phyloP scores from a whole-genome alignment of 371 early-diverging fungal genomes.

The Mortierella polycephala region DNA sequence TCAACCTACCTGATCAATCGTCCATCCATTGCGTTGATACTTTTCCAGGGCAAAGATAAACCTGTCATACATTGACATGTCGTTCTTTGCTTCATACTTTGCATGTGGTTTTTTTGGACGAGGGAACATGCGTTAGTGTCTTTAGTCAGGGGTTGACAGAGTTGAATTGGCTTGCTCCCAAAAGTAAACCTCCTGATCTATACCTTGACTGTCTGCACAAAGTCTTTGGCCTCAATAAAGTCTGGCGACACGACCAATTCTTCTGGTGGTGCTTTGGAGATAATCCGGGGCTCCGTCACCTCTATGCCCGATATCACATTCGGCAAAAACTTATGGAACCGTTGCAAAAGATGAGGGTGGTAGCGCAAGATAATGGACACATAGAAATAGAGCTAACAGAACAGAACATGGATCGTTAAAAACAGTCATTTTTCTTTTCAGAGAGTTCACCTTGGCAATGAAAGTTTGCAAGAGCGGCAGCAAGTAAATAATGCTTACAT shows the following conservation, averaged over 20 bases:
- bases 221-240: conserved; percentile 54
- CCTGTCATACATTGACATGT: conserved; percentile 53
- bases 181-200: too few species aligned
- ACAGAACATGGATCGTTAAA: background rate
- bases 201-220: conserved; percentile 54
- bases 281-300: conserved; percentile 43
- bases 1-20: conserved; percentile 41
- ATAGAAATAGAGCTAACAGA: conserved; percentile 45
- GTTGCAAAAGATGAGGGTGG: conserved; percentile 49
- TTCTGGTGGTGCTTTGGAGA: conserved; percentile 54
- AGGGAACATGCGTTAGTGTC: too few species aligned
- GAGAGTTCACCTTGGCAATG: background rate
- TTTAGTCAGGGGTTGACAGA: too few species aligned
- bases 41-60: conserved; percentile 53
- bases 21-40: conserved; percentile 50
- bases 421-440: conserved; percentile 1
- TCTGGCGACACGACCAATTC: conserved; percentile 50
- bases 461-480: background rate
- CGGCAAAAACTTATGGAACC: conserved; percentile 49
- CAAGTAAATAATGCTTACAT: background rate
- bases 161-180: too few species aligned
- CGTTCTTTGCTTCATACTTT: conserved; percentile 44
- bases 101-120: too few species aligned
- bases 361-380: conserved; percentile 50
- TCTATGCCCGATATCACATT: conserved; percentile 23